These are phyloP conservation scores for Talaromyces sp. DNA, from an alignment of 2,329 filamentous ascomycete species.

Conservation along the genomic window DNA sequence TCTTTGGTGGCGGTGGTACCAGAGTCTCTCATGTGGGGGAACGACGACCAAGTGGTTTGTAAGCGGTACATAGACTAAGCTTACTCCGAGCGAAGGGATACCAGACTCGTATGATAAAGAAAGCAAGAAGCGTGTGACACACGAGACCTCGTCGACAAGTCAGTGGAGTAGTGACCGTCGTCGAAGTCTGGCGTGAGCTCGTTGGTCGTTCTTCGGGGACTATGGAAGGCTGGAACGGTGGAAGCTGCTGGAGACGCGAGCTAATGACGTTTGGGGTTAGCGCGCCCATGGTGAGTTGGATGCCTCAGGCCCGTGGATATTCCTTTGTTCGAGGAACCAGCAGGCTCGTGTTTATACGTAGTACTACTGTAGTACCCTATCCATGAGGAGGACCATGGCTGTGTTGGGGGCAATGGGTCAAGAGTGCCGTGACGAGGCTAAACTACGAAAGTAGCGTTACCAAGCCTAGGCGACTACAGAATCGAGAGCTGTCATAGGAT, in stretches of 20 bases:
- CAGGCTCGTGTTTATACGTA: background rate
- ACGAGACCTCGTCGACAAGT: background rate
- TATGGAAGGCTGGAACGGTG: background rate
- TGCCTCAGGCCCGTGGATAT: background rate
- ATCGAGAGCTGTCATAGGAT: background rate
- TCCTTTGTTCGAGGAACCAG: background rate
- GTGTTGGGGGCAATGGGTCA: background rate
- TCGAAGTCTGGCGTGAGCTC: background rate
- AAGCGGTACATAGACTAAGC: background rate
- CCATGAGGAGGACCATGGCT: too few relatives aligned
- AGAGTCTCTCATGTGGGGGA: background rate
- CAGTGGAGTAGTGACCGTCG: background rate
- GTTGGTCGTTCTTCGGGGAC: background rate
- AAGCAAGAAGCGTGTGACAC: background rate
- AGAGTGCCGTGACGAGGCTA: background rate
- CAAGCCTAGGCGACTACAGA: background rate
- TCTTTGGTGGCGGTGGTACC: background rate
- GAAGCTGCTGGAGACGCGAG: background rate
- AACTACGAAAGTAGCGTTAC: too few relatives aligned
- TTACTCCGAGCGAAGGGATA: background rate
- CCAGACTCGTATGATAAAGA: background rate
- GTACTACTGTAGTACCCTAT: too few relatives aligned
- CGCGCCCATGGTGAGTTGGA: background rate
- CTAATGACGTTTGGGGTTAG: background rate
- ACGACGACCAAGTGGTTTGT: background rate